Conservation (phyloP, 2,329 filamentous ascomycete species). For the Aspergillus sp. region DNA sequence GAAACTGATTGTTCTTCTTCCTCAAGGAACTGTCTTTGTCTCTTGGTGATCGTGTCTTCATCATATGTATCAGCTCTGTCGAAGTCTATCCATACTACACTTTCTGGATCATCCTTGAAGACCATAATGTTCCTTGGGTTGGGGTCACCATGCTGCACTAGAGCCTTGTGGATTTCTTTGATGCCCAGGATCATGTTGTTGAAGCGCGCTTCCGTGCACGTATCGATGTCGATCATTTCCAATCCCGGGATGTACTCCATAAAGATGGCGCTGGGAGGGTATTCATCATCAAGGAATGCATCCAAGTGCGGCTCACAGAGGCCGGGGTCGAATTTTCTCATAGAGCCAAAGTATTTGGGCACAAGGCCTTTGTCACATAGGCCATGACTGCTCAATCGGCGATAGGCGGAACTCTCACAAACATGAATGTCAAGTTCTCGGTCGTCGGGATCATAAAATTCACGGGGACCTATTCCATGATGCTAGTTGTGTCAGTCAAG, state of each 20-base stretch:
- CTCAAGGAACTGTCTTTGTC: not conserved
- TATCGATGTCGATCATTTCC: conserved; percentile 6
- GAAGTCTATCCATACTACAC: conserved; percentile 15
- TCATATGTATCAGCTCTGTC: not conserved
- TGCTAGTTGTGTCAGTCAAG: conserved; percentile 7
- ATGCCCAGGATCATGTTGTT: conserved; percentile 10
- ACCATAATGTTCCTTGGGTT: conserved; percentile 17
- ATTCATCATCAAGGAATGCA: conserved; percentile 12
- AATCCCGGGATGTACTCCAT: conserved; percentile 16
- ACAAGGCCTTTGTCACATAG: conserved; percentile 9
- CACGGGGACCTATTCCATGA: conserved; percentile 7
- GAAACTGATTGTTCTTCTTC: not conserved
- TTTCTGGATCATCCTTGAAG: conserved; percentile 9
- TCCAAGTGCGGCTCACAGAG: conserved; percentile 9
- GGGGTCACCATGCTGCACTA: conserved; percentile 9
- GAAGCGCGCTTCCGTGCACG: conserved; percentile 7
- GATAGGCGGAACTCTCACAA: conserved; percentile 8
- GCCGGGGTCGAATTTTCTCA: conserved; percentile 9
- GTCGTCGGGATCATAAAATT: conserved; percentile 5
- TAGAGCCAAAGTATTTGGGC: conserved; percentile 7
- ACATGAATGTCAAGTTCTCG: conserved; percentile 8
- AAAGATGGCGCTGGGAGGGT: conserved; percentile 15
- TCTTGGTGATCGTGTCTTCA: not conserved
- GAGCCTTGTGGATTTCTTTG: conserved; percentile 14
- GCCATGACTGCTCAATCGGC: conserved; percentile 4